These are phyloP conservation scores for Aspergillus wentii DNA, from an alignment of 495 filamentous ascomycete genomes.

Conservation along the genomic window DNA sequence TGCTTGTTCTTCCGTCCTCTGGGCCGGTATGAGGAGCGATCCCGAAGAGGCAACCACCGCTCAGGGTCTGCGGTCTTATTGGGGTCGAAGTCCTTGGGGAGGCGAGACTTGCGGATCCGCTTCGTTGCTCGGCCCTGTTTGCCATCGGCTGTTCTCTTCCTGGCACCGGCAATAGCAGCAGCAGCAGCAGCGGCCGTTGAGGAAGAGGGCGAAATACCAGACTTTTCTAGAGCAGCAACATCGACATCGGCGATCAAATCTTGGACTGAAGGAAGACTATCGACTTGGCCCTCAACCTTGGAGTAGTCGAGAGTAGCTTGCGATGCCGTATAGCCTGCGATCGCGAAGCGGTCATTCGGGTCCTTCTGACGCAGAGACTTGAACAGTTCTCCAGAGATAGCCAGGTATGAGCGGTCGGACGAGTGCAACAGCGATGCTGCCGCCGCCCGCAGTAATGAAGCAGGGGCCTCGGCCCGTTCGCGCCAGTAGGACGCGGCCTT, in stretches of 20 bases:
- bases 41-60: conserved; percentile 84
- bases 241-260: conserved; percentile 61
- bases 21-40: conserved; percentile 81
- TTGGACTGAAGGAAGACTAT: conserved; percentile 59
- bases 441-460: conserved; percentile 69
- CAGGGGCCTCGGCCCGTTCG: conserved; percentile 43
- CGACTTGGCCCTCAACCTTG: conserved; percentile 55
- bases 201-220: conserved; percentile 66
- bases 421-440: conserved; percentile 76
- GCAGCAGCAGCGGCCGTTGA: conserved; percentile 28
- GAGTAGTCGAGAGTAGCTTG: conserved; percentile 62
- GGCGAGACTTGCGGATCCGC: conserved; percentile 58
- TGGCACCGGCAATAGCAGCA: conserved; percentile 35
- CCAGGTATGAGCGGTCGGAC: conserved; percentile 57
- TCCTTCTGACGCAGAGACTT: conserved; percentile 56
- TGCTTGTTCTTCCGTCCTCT: conserved; percentile 90
- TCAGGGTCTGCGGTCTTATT: conserved; percentile 81
- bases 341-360: conserved; percentile 56
- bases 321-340: conserved; percentile 80
- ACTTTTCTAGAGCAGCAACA: conserved; percentile 62
- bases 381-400: conserved; percentile 71
- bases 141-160: conserved; percentile 56
- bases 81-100: conserved; percentile 75
- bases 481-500: conserved; percentile 84
- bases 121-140: conserved; percentile 50